Evolutionary conservation across 495 filamentous ascomycete genomes (phyloP).

Genomic region (Penicillium angulare): DNA sequence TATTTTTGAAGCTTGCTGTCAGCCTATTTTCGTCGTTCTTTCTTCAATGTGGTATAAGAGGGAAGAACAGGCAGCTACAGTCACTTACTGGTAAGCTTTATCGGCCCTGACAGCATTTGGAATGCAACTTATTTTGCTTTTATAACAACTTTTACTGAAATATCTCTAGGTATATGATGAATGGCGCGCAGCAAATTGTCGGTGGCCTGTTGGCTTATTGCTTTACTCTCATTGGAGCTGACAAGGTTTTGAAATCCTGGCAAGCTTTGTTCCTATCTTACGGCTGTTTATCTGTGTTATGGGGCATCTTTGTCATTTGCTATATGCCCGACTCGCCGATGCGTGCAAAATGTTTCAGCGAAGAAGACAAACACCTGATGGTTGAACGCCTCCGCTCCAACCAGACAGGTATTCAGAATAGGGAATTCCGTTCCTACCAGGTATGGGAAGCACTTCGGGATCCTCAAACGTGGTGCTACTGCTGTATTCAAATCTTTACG

Average conservation of each 20-base stretch:
- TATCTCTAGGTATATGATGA: constrained; percentile 59
- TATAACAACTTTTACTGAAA: not conserved
- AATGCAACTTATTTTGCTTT: not conserved
- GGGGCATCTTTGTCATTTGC: constrained; percentile 47
- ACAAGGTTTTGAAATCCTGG: constrained; percentile 49
- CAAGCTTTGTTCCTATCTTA: constrained; percentile 61
- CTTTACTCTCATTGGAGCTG: constrained; percentile 51
- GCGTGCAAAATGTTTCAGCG: constrained; percentile 47
- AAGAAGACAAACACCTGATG: constrained; percentile 50
- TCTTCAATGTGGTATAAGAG: constrained; percentile 73
- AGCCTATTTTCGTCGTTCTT: constrained; percentile 57
- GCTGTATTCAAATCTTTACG: constrained; percentile 59
- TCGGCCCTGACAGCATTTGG: not conserved
- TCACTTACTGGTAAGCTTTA: constrained; percentile 59
- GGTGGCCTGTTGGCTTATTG: constrained; percentile 58
- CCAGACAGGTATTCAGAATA: constrained; percentile 56
- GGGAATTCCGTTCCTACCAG: constrained; percentile 47
- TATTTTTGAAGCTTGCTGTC: constrained; percentile 66
- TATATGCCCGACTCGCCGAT: constrained; percentile 52
- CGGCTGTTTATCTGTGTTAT: constrained; percentile 51
- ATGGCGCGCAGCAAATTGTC: constrained; percentile 56
- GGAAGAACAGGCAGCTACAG: constrained; percentile 61
- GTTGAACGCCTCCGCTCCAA: constrained; percentile 47
- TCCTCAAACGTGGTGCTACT: constrained; percentile 46
- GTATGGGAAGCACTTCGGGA: constrained; percentile 45